phyloP scores from a whole-genome alignment of 805 yeast genomes.

The Candida maesae region DNA sequence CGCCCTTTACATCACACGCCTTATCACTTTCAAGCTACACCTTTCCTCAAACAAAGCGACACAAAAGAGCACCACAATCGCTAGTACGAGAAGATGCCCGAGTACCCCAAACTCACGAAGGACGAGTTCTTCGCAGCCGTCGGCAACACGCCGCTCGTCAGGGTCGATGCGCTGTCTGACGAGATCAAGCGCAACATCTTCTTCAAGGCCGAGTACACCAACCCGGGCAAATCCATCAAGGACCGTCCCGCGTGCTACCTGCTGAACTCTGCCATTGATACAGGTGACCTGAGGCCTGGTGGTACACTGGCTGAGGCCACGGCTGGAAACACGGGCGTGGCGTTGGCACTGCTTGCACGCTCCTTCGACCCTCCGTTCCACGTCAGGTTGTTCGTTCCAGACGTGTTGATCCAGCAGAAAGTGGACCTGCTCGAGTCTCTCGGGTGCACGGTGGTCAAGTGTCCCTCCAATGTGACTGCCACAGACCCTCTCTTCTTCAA shows the following conservation, averaged over 20 bases:
- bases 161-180: constrained; percentile 54
- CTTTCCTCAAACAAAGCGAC: no score
- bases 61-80: no score
- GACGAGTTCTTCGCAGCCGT: constrained; percentile 28
- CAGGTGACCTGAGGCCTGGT: constrained; percentile 52
- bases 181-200: constrained; percentile 69
- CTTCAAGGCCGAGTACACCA: constrained; percentile 67
- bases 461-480: constrained; percentile 55
- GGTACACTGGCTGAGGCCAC: constrained; percentile 79
- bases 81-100: neutral
- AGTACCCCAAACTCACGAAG: constrained; percentile 16
- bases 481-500: constrained; percentile 45
- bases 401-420: constrained; percentile 71
- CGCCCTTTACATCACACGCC: no score
- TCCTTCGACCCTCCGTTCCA: constrained; percentile 32
- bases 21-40: no score
- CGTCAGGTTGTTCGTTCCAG: constrained; percentile 73
- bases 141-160: constrained; percentile 73
- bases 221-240: constrained; percentile 83
- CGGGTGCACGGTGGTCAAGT: constrained; percentile 62
- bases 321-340: constrained; percentile 82
- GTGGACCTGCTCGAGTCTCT: constrained; percentile 50
- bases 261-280: constrained; percentile 51
- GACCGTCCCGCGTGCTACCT: constrained; percentile 76
- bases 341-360: constrained; percentile 63